Evolutionary conservation across 345 rosid genomes (phyloP).

Genomic region (Streptanthus diversifolius): DNA sequence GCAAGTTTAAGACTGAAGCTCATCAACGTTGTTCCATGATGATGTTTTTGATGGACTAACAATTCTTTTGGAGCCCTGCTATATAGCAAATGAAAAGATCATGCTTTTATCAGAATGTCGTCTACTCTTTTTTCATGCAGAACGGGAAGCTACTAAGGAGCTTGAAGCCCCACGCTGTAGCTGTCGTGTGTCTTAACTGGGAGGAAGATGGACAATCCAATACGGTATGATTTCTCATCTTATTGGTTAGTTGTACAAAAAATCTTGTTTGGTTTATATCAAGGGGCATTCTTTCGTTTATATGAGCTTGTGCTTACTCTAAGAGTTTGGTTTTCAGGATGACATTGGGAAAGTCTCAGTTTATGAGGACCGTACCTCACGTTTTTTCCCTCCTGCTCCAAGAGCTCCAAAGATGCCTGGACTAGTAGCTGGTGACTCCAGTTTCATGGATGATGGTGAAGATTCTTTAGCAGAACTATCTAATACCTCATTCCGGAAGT

Average conservation of each 20-base stretch:
- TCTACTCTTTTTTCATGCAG: conserved; percentile 31
- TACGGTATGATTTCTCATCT: conserved; percentile 38
- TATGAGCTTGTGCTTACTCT: conserved; percentile 5
- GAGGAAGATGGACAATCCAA: conserved; percentile 61
- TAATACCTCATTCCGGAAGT: conserved; percentile 67
- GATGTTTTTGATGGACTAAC: neutral
- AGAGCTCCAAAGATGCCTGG: conserved; percentile 79
- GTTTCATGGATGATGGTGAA: conserved; percentile 73
- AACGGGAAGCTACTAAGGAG: conserved; percentile 77
- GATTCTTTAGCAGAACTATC: conserved; percentile 82
- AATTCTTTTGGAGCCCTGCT: neutral
- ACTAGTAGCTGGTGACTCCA: conserved; percentile 73
- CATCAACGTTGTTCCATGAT: neutral
- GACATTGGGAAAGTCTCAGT: conserved; percentile 38
- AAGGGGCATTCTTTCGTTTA: neutral
- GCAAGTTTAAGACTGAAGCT: conserved; percentile 33
- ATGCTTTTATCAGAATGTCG: neutral
- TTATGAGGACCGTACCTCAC: conserved; percentile 81
- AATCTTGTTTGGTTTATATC: neutral
- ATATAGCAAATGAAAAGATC: neutral
- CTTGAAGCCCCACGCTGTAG: conserved; percentile 65
- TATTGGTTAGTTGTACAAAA: neutral
- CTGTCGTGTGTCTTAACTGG: conserved; percentile 84
- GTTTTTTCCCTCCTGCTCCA: conserved; percentile 90
- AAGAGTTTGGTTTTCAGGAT: conserved; percentile 41